phyloP scores from a whole-genome alignment of 2,329 filamentous ascomycete species.

The Onygena corvina region DNA sequence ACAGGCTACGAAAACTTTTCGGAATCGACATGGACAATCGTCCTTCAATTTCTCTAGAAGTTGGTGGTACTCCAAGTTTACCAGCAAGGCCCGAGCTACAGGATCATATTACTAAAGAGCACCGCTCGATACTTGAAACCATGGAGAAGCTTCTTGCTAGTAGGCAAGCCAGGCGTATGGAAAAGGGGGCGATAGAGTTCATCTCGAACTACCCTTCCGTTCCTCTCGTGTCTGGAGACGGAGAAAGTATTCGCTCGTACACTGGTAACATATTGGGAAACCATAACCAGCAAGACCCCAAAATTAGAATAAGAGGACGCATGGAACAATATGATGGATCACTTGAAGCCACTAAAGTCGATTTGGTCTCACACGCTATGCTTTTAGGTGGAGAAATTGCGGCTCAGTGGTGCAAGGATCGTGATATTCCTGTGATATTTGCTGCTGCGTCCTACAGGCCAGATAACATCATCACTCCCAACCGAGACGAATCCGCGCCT shows the following conservation, averaged over 20 bases:
- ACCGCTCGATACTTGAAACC: constrained; percentile 26
- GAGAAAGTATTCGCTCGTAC: constrained; percentile 19
- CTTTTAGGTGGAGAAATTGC: constrained; percentile 43
- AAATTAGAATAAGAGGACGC: constrained; percentile 26
- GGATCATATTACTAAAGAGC: constrained; percentile 23
- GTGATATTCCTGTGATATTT: constrained; percentile 41
- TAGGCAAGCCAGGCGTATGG: constrained; percentile 26
- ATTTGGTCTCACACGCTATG: constrained; percentile 42
- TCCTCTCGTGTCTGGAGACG: constrained; percentile 20
- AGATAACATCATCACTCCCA: constrained; percentile 21
- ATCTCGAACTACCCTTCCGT: constrained; percentile 11
- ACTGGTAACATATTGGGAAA: constrained; percentile 23
- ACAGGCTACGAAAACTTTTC: constrained; percentile 30
- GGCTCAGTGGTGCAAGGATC: constrained; percentile 41
- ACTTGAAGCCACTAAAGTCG: constrained; percentile 27
- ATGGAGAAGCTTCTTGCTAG: constrained; percentile 30
- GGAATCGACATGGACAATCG: constrained; percentile 18
- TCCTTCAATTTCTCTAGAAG: constrained; percentile 19
- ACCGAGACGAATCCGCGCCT: constrained; percentile 32
- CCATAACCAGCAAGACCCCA: constrained; percentile 25
- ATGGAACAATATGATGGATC: constrained; percentile 28
- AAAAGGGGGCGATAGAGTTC: constrained; percentile 32
- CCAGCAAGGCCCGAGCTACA: constrained; percentile 18
- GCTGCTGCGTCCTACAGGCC: constrained; percentile 30
- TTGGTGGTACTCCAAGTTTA: constrained; percentile 24